Conservation (phyloP, 305 asterid species). For the Salvia sclarea region DNA sequence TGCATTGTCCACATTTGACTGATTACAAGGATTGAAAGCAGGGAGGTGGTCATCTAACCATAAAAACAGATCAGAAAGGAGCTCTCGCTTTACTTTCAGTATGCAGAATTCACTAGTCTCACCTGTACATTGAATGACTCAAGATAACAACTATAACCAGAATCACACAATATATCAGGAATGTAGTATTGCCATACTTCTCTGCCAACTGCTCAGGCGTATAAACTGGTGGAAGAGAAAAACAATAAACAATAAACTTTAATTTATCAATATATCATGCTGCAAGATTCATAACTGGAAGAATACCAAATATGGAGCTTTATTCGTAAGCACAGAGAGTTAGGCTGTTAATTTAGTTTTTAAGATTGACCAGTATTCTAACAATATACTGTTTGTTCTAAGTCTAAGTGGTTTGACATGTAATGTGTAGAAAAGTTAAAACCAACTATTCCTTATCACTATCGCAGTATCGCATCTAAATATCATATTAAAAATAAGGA, state of each 20-base stretch:
- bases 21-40: slow-evolving; percentile 23
- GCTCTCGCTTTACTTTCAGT: slow-evolving; percentile 25
- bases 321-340: slow-evolving; percentile 17
- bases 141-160: slow-evolving; percentile 68
- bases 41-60: slow-evolving; percentile 17
- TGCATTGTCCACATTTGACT: slow-evolving; percentile 40
- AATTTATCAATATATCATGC: slow-evolving; percentile 6
- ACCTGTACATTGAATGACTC: slow-evolving; percentile 82
- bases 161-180: slow-evolving; percentile 82
- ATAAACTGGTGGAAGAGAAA: slow-evolving; percentile 58
- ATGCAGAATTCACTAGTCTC: slow-evolving; percentile 29
- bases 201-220: slow-evolving; percentile 94
- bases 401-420: slow-evolving; percentile 15
- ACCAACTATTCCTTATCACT: slow-evolving; percentile 2
- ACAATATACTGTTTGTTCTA: neutral
- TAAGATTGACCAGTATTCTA: neutral
- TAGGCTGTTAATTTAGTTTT: slow-evolving; percentile 4
- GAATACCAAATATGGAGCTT: slow-evolving; percentile 14
- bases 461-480: neutral
- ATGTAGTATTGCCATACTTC: slow-evolving; percentile 76
- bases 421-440: slow-evolving; percentile 10
- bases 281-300: slow-evolving; percentile 3
- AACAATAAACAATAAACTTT: slow-evolving; percentile 15
- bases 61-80: slow-evolving; percentile 11
- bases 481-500: neutral